phyloP scores from a whole-genome alignment of 306 rosid species.

The Quercus bicolor region DNA sequence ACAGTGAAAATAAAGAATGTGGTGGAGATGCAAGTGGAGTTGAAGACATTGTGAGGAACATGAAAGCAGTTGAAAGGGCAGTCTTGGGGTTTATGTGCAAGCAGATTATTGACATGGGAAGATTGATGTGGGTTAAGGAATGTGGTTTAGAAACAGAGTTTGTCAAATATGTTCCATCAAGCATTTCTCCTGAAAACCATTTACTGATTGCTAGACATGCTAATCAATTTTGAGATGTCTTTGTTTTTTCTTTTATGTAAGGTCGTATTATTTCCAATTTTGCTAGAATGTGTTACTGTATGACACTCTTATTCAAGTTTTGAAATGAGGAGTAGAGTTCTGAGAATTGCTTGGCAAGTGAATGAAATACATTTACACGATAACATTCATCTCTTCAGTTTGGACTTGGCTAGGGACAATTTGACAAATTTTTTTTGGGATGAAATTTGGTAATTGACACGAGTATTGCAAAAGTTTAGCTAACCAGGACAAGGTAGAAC shows the following conservation, averaged over 20 bases:
- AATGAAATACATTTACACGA: not conserved
- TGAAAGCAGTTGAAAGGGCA: conserved; percentile 74
- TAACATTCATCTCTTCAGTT: conserved; percentile 44
- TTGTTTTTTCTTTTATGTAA: not conserved
- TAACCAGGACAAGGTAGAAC: no score
- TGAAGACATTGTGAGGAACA: conserved; percentile 50
- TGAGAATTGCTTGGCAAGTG: not conserved
- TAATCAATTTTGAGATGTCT: not conserved
- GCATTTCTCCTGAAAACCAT: conserved; percentile 89
- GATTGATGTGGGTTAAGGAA: conserved; percentile 77
- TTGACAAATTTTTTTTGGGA: conserved; percentile 58
- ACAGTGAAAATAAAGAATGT: conserved; percentile 46
- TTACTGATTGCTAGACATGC: conserved; percentile 54
- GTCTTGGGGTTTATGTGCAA: conserved; percentile 88
- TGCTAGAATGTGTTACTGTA: not conserved
- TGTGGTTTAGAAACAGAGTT: conserved; percentile 61
- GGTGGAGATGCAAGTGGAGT: conserved; percentile 38
- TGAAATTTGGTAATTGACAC: conserved; percentile 8
- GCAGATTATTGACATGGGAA: conserved; percentile 85
- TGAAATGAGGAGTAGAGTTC: not conserved
- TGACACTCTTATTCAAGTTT: not conserved
- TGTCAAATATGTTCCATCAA: conserved; percentile 70
- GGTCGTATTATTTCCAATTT: not conserved
- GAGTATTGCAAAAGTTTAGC: not conserved
- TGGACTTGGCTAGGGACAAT: conserved; percentile 40